Evolutionary conservation across 106 monocot species (phyloP).

Genomic region (Agapanthus africanus): DNA sequence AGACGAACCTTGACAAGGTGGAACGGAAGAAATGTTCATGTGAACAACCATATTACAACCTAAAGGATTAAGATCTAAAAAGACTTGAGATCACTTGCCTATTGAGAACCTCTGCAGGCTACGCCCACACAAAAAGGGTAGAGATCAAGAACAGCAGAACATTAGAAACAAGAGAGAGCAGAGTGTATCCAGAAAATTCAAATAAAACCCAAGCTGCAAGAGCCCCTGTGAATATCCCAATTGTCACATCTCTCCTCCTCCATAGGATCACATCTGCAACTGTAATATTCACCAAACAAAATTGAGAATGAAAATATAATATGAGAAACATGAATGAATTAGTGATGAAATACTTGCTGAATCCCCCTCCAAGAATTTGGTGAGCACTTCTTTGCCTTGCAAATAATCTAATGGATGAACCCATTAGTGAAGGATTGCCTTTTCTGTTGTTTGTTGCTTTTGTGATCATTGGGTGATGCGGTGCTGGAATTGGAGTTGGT

Average conservation of each 20-base stretch:
- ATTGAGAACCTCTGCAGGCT: slow-evolving; percentile 64
- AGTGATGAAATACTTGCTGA: neutral
- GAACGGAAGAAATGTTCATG: too few species aligned
- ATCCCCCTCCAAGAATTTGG: slow-evolving; percentile 6
- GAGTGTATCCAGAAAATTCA: slow-evolving; percentile 44
- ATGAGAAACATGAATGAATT: neutral
- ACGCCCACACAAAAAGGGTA: slow-evolving; percentile 80
- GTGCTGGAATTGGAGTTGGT: neutral
- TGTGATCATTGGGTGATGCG: too few species aligned
- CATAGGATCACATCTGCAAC: slow-evolving; percentile 85
- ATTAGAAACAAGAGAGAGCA: slow-evolving; percentile 57
- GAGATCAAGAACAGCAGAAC: slow-evolving; percentile 57
- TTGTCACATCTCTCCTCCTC: slow-evolving; percentile 41
- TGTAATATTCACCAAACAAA: slow-evolving; percentile 11
- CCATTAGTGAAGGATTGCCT: neutral
- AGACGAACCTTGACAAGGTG: too few species aligned
- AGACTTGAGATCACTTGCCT: too few species aligned
- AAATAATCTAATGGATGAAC: slow-evolving; percentile 2
- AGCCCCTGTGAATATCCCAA: slow-evolving; percentile 34
- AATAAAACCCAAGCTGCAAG: slow-evolving; percentile 59
- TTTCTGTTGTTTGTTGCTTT: neutral
- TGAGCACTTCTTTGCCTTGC: slow-evolving; percentile 1
- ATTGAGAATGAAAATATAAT: neutral
- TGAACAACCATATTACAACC: too few species aligned
- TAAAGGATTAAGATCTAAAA: too few species aligned